phyloP scores from a whole-genome alignment of 106 monocot species.

The Acanthochlamys bracteata region DNA sequence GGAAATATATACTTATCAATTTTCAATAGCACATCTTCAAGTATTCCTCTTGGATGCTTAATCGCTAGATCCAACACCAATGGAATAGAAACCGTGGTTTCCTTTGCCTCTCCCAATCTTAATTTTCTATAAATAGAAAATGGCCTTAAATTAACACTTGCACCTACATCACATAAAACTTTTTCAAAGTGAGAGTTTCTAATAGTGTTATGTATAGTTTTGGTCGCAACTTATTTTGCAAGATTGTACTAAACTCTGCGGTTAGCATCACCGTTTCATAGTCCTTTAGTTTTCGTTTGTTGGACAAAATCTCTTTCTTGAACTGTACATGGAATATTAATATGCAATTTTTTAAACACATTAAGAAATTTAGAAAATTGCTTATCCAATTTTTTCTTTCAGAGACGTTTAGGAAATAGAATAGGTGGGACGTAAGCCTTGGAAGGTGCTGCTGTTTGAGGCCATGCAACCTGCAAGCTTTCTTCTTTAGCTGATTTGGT shows the following conservation, averaged over 20 bases:
- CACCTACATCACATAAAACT: background rate
- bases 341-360: constrained; percentile 3
- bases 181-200: background rate
- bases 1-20: background rate
- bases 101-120: background rate
- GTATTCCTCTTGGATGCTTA: background rate
- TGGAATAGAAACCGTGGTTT: background rate
- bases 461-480: background rate
- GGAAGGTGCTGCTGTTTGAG: background rate
- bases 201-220: background rate
- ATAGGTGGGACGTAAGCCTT: background rate
- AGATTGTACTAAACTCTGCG: background rate
- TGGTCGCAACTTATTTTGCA: background rate
- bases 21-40: background rate
- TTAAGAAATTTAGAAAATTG: background rate
- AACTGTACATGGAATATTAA: constrained; percentile 1
- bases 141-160: background rate
- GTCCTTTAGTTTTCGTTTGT: background rate
- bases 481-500: background rate
- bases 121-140: background rate
- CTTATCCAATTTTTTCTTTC: background rate
- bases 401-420: background rate
- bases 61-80: background rate
- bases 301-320: background rate
- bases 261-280: background rate